phyloP scores from a whole-genome alignment of 805 yeast genomes.

The Candida berthetii region DNA sequence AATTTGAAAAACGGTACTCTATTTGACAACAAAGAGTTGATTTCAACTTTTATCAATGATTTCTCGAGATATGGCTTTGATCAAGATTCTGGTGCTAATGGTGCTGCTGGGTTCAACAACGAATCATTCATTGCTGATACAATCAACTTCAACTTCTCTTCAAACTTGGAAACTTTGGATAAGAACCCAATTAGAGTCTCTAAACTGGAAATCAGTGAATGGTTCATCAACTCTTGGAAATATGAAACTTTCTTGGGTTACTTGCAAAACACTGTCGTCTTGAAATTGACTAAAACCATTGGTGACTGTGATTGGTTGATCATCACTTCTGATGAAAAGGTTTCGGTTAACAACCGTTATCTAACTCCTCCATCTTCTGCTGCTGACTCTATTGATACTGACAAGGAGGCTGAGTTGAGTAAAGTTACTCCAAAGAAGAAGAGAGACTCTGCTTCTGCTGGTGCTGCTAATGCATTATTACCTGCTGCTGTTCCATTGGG shows the following conservation, averaged over 20 bases:
- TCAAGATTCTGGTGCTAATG: background rate
- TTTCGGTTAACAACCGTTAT: slow-evolving; percentile 20
- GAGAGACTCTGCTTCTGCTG: too few species aligned
- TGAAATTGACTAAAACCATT: slow-evolving; percentile 27
- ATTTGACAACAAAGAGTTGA: slow-evolving; percentile 17
- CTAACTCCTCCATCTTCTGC: slow-evolving; percentile 19
- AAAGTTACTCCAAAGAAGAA: background rate
- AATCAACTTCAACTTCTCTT: slow-evolving; percentile 21
- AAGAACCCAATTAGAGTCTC: slow-evolving; percentile 26
- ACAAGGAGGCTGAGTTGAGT: slow-evolving; percentile 10
- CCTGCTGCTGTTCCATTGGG: too few species aligned
- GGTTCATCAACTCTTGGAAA: slow-evolving; percentile 35
- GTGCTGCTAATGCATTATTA: too few species aligned
- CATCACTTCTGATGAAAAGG: slow-evolving; percentile 25
- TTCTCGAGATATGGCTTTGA: slow-evolving; percentile 20
- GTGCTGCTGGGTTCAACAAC: slow-evolving; percentile 8
- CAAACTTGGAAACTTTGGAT: slow-evolving; percentile 16
- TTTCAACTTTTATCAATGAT: slow-evolving; percentile 19
- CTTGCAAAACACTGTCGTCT: slow-evolving; percentile 26
- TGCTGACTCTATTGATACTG: slow-evolving; percentile 10
- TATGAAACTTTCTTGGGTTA: slow-evolving; percentile 29
- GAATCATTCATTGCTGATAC: slow-evolving; percentile 20
- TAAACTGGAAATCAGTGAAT: slow-evolving; percentile 28
- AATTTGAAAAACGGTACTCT: slow-evolving; percentile 16
- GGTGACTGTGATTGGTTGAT: slow-evolving; percentile 35